phyloP scores from a whole-genome alignment of 2,329 filamentous ascomycete species.

The Diaporthe sp. region DNA sequence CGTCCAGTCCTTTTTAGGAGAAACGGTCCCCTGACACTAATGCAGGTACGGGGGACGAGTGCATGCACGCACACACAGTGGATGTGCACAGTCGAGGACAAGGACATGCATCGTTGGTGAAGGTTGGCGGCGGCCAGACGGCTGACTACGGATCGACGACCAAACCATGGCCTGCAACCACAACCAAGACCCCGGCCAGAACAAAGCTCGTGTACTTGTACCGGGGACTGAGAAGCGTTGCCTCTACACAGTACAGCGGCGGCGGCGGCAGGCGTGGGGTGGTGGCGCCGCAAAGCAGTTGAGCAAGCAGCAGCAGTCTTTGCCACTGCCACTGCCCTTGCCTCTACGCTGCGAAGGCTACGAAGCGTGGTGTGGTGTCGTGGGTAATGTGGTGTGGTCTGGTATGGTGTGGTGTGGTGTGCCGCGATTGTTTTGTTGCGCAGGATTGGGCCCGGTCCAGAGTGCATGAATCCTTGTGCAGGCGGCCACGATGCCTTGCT shows the following conservation, averaged over 20 bases:
- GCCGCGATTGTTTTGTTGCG: slow-evolving; percentile 10
- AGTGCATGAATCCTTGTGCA: slow-evolving; percentile 37
- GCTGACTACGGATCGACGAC: slow-evolving; percentile 31
- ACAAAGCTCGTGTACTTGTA: slow-evolving; percentile 1
- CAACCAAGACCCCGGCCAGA: background rate
- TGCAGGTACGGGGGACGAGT: slow-evolving; percentile 42
- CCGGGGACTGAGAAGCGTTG: background rate
- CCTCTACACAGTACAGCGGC: background rate
- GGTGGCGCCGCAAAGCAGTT: background rate
- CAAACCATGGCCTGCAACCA: slow-evolving; percentile 20
- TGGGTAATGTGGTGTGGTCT: slow-evolving; percentile 10
- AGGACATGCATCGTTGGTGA: slow-evolving; percentile 34
- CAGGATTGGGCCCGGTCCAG: slow-evolving; percentile 21
- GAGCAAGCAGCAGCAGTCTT: background rate
- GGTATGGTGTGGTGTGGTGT: slow-evolving; percentile 10
- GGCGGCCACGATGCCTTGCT: background rate
- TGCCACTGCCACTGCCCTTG: background rate
- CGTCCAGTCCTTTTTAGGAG: slow-evolving; percentile 41
- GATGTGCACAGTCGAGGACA: slow-evolving; percentile 31
- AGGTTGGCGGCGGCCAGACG: slow-evolving; percentile 24
- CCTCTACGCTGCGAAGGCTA: background rate
- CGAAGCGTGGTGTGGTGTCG: slow-evolving; percentile 5
- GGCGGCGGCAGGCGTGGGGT: slow-evolving; percentile 12
- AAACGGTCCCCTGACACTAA: slow-evolving; percentile 43
- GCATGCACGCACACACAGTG: slow-evolving; percentile 27